Conservation (phyloP, 345 rosid species). For the Jatropha curcas region DNA sequence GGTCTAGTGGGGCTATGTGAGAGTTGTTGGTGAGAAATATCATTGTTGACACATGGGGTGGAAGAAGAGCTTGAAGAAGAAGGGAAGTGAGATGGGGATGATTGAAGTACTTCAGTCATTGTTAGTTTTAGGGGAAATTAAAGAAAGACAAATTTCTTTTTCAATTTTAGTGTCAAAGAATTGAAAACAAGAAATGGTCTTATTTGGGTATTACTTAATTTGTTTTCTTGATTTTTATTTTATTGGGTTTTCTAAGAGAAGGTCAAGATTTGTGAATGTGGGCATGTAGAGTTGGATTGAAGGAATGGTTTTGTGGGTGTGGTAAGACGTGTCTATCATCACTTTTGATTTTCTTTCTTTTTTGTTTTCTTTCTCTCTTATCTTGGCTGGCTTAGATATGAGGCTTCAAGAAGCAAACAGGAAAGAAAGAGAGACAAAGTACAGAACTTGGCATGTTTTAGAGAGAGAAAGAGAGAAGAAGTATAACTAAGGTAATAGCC, state of each 20-base stretch:
- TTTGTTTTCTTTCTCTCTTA: not conserved
- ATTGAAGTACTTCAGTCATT: conserved; percentile 79
- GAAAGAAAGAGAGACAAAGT: not conserved
- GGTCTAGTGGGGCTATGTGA: conserved; percentile 34
- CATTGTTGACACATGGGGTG: conserved; percentile 51
- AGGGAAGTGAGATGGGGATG: conserved; percentile 80
- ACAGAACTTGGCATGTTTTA: conserved; percentile 1
- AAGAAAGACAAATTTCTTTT: not conserved
- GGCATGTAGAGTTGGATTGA: conserved; percentile 77
- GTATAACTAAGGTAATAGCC: not conserved
- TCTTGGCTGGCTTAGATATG: conserved; percentile 28
- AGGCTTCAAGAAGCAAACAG: conserved; percentile 33
- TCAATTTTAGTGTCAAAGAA: not conserved
- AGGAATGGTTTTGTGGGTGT: conserved; percentile 54
- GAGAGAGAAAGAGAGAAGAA: conserved; percentile 13
- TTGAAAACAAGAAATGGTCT: conserved; percentile 41
- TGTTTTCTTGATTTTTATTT: conserved; percentile 24
- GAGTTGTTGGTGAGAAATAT: conserved; percentile 30
- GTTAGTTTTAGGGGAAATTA: conserved; percentile 16
- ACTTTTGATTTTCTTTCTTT: conserved; percentile 24
- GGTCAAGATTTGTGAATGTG: conserved; percentile 23
- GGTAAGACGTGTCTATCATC: conserved; percentile 65
- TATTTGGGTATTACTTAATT: conserved; percentile 13
- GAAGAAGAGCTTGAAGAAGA: conserved; percentile 85
- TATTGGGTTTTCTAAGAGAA: not conserved